These are phyloP conservation scores for Ganoderma leucocontextum DNA, from an alignment of 1,284 basidiomycete species.

Conservation along the genomic window DNA sequence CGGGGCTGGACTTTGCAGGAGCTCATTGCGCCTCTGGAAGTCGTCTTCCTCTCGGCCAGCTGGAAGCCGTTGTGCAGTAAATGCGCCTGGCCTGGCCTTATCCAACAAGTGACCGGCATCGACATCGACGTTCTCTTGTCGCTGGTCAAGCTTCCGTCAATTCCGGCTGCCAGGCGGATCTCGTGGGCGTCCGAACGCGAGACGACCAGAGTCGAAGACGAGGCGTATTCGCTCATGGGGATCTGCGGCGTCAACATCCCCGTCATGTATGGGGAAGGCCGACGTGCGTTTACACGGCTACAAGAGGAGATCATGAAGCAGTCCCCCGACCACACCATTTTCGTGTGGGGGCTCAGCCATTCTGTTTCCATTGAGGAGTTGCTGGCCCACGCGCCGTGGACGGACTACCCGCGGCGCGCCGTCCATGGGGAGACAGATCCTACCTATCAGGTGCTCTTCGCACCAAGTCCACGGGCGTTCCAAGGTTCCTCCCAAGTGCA, in stretches of 20 bases:
- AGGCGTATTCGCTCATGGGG: constrained; percentile 23
- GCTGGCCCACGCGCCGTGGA: constrained; percentile 13
- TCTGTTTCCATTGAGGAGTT: constrained; percentile 16
- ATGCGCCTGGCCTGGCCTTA: constrained; percentile 11
- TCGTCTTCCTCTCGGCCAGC: constrained; percentile 16
- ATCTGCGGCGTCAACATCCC: constrained; percentile 18
- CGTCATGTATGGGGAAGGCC: constrained; percentile 20
- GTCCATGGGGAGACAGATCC: constrained; percentile 15
- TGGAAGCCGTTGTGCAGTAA: constrained; percentile 19
- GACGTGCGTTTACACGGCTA: constrained; percentile 11
- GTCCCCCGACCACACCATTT: constrained; percentile 17
- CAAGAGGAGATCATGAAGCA: constrained; percentile 24
- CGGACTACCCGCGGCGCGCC: constrained; percentile 18
- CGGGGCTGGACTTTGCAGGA: constrained; percentile 20
- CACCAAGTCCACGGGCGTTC: constrained; percentile 11
- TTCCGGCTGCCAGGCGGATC: constrained; percentile 14
- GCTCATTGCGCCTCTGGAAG: constrained; percentile 17
- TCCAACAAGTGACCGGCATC: constrained; percentile 15
- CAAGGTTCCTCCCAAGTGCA: constrained; percentile 7
- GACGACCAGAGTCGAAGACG: constrained; percentile 19
- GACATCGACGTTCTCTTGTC: constrained; percentile 19
- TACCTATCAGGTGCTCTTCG: constrained; percentile 9
- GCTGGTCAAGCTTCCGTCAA: constrained; percentile 8
- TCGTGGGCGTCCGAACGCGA: constrained; percentile 17
- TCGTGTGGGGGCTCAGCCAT: constrained; percentile 17